These are phyloP conservation scores for Lupinus albus DNA, from an alignment of 306 rosid species.

Conservation along the genomic window DNA sequence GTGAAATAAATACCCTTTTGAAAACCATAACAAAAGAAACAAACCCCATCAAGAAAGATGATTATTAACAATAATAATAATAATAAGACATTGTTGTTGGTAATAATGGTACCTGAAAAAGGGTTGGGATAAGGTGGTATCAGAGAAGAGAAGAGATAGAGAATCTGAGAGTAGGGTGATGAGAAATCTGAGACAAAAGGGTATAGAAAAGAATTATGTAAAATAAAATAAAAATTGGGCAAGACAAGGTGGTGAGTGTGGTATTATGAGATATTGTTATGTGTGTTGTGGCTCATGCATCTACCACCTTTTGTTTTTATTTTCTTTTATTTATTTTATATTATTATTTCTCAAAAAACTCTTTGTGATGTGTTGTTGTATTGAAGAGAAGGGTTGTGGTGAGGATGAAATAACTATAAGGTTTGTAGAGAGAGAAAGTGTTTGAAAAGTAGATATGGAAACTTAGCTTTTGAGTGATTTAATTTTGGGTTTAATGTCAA, in stretches of 20 bases:
- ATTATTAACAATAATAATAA: neutral
- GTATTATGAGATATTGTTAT: constrained; percentile 51
- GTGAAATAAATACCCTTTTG: constrained; percentile 14
- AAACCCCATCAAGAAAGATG: constrained; percentile 22
- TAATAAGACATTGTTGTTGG: constrained; percentile 36
- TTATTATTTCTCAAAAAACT: neutral
- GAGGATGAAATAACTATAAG: constrained; percentile 50
- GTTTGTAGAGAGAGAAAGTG: constrained; percentile 50
- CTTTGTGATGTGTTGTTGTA: constrained; percentile 30
- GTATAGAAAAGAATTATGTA: constrained; percentile 35
- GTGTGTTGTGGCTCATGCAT: constrained; percentile 80
- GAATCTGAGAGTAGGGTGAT: constrained; percentile 39
- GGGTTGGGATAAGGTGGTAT: constrained; percentile 45
- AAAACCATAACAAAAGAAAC: constrained; percentile 32
- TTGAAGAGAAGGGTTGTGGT: constrained; percentile 49
- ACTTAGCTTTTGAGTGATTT: constrained; percentile 44
- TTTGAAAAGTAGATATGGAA: constrained; percentile 32
- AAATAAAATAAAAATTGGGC: constrained; percentile 43
- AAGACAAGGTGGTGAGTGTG: constrained; percentile 61
- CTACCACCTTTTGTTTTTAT: constrained; percentile 80
- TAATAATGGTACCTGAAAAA: constrained; percentile 49
- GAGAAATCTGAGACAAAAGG: constrained; percentile 38
- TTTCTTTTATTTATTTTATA: constrained; percentile 63
- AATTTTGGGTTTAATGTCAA: constrained; percentile 43
- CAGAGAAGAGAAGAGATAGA: constrained; percentile 6